Evolutionary conservation across 371 early-diverging fungal species (phyloP), one percentile per base, ranked within the genome.

Genomic region (Dinochytrium kinnereticum): DNA sequence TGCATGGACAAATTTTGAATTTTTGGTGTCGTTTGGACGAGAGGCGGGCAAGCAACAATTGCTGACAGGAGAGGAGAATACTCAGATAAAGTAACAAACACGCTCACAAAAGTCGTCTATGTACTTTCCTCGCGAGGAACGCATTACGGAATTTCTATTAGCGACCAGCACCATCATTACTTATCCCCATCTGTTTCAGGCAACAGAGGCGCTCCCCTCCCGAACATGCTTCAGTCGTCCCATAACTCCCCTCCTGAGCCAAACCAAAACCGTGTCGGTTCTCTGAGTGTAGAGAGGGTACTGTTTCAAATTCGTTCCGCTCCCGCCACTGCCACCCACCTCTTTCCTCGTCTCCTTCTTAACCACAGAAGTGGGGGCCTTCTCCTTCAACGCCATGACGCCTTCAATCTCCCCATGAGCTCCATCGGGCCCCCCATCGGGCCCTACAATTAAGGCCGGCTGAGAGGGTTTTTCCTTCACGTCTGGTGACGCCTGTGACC

Each of bases 201-300:
- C n/a, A n/a, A n/a, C n/a, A n/a, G n/a, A n/a, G n/a, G n/a, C n/a
- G n/a, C n/a, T n/a, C n/a, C n/a, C 44, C 19, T 44, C 44, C 44
- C 44, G 7, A 44, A 44, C 44, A 7, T 44, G 44, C 44, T 44
- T 44, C 44, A 44, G 19, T 44, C 44, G 7, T 19, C 44, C 44
- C 64, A 64, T 28, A 64, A 64, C 24, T 36, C 37, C 64, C 64
- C 64, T 26, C 57, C 72, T 73, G 38, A 77, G 39, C 69, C 70
- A 79, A 51, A 79, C 72, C 38, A 64, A n/a, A 30, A 79, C 68
- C 1, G 75, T 76, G 37, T 79, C 76, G n/a, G 76, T 75, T 49
- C 79, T 66, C 65, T 79, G 76, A 13, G 79, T 79, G 49, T 79
- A 72, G 26, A 79, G 69, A 7, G 71, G 71, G 57, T 78, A 74